Evolutionary conservation across 176 grass and related monocot genomes (phyloP).

Genomic region (Rhynchospora breviuscula): DNA sequence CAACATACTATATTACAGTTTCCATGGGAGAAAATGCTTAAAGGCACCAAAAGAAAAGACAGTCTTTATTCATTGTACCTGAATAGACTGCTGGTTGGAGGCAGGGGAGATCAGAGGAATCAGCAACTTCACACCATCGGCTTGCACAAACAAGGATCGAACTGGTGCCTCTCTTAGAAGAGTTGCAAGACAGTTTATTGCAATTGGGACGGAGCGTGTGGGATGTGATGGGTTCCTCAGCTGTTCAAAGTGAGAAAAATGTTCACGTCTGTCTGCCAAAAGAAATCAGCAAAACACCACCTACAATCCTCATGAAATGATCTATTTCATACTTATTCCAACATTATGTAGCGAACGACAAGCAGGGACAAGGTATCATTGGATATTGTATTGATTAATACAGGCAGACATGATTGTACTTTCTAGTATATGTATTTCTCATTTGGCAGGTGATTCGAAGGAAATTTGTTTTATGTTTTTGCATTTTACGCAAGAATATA

Average conservation of each 20-base stretch:
- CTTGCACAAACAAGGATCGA: conserved; percentile 81
- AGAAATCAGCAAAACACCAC: neutral
- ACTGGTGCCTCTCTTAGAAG: conserved; percentile 57
- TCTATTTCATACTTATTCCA: neutral
- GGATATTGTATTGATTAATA: neutral
- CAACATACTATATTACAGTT: neutral
- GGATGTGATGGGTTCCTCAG: conserved; percentile 78
- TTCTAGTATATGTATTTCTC: neutral
- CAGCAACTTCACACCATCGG: conserved; percentile 77
- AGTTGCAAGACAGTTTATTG: conserved; percentile 65
- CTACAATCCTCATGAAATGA: neutral
- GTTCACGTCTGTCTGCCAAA: neutral
- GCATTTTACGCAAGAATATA: neutral
- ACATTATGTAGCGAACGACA: neutral
- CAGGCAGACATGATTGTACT: neutral
- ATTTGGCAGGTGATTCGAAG: no score
- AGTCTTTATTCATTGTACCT: conserved; percentile 39
- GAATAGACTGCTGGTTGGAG: conserved; percentile 91
- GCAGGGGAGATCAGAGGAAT: conserved; percentile 88
- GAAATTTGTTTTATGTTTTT: neutral
- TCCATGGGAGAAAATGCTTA: neutral
- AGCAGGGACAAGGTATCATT: neutral
- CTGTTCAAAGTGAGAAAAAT: conserved; percentile 50
- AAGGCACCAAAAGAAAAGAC: neutral
- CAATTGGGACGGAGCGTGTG: conserved; percentile 53